Base-by-base conservation (phyloP, 768 basidiomycete genomes). In the Tricholoma hemisulphureum region DNA sequence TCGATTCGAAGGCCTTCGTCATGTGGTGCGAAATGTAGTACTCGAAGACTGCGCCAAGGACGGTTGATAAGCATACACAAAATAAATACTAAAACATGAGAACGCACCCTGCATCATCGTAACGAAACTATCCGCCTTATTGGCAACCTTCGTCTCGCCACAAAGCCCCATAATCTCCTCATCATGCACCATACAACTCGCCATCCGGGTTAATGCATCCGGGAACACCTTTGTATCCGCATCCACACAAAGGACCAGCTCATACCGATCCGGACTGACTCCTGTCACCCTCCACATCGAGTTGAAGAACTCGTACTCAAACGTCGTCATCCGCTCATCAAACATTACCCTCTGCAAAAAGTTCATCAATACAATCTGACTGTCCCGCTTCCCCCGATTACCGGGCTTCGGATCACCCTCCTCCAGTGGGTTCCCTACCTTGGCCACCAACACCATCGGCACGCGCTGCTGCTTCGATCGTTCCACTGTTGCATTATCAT, bases 331-430 rank as follows among this genome's bases (percentile, higher is more conserved):
- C 53, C 97, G 86, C 78, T 99, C 97, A 74, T 99, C 97, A 65
- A 98, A 98, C 95, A 99, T 97, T 65, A 98, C 95, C 73, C 97
- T 98, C 74, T 99, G 97, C 70, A 98, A 78, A 82, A 98, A 98
- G 18, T 83, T 82, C 97, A 99, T 99, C 59, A 98, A 79, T 51
- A 99, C 89, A 65, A 99, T 95, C 73, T 99, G 97, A 69, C 88
- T 91, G 77, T 99, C 97, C 61, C 97, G 96, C 76, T 98, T 99
- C 49, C 97, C 97, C 71, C 97, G 88, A 73, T 99, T 98, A 58
- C 97, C 97, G 1, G 97, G 95, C 72, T 99, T 98, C 21, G 90
- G 64, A 58, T 98, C 96, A 68, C 76, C 83, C n/a, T 75, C 80
- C 72, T 99, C 97, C 23, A 88, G 81, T 1, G 91, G 93, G 72